Base-by-base conservation (phyloP, 441 rosid genomes). In the Arabidopsis hybrid region DNA sequence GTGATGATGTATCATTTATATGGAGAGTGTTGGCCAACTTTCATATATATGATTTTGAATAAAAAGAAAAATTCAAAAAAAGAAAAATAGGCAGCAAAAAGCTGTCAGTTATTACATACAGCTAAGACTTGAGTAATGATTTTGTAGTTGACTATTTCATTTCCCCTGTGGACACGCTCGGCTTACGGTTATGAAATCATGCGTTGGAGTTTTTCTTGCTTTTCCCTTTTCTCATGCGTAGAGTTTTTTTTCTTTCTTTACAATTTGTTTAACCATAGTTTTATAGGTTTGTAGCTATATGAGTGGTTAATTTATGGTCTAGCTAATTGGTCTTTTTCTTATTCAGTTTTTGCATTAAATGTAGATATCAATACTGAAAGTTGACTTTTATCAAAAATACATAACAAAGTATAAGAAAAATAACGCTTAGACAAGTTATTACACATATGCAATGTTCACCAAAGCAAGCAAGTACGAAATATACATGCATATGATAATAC, bases 101-200 rank as follows among this genome's bases (percentile, higher is more conserved):
- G 42, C 65, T 73, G 50, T 35, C 65, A 56, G 7, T 4, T 64
- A 72, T 45, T 4, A 57, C 26, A 65, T 66, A 73, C 71, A 46
- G 59, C 50, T 56, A 46, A 66, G 26, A 34, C 11, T 67, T 74
- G 55, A 66, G 36, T 3, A 73, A 26, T 36, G 51, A 26, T 64
- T n/a, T 65, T 65, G 34, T 1, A 73, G 67, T 66, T 74, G 53
- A 66, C 72, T 66, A 58, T 39, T 39, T 58, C 2, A 38, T 29
- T 26, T 47, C 7, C 11, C 40, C 6, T 26, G 13, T 35, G 18
- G 12, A 63, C 47, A 63, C 55, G 29, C 69, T 60, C 58, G 35
- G 21, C 26, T 21, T 21, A 21, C 26, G 26, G 26, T 21, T 21
- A 21, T 8, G 29, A 49, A 16, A 49, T 45, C 17, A 34, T 58